These are phyloP conservation scores for Fusarium guadeloupense DNA, from an alignment of 2,329 filamentous ascomycete genomes.

Conservation along the genomic window DNA sequence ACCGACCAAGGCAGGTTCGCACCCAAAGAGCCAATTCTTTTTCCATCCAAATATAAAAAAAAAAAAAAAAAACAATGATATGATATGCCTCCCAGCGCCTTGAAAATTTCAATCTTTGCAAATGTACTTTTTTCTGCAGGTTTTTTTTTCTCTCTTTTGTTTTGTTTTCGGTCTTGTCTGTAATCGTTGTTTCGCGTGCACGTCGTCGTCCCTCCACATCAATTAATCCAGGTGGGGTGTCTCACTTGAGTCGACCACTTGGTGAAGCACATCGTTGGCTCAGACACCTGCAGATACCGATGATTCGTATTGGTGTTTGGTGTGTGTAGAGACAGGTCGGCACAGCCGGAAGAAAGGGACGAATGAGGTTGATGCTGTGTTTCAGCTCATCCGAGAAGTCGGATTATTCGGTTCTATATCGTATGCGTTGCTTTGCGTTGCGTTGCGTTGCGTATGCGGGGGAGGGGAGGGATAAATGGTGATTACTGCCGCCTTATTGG, in stretches of 20 bases:
- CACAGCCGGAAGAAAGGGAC: conserved; percentile 13
- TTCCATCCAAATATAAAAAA: conserved; percentile 19
- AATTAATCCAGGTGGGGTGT: conserved; percentile 29
- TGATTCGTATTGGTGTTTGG: not conserved
- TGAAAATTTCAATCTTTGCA: conserved; percentile 26
- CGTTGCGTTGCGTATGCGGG: too few relatives aligned
- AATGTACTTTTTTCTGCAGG: conserved; percentile 18
- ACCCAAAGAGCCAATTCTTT: conserved; percentile 40
- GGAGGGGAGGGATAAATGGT: not conserved
- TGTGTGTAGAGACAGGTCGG: conserved; percentile 6
- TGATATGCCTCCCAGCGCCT: conserved; percentile 27
- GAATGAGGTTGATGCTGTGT: conserved; percentile 6
- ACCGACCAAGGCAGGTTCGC: conserved; percentile 38
- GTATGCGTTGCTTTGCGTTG: too few relatives aligned
- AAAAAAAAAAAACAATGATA: too few relatives aligned
- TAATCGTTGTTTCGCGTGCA: conserved; percentile 29
- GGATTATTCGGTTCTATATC: conserved; percentile 23
- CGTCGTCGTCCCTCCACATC: conserved; percentile 10
- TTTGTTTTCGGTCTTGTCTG: conserved; percentile 25
- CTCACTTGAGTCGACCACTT: conserved; percentile 25
- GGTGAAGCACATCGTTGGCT: conserved; percentile 16
- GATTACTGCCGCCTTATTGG: conserved; percentile 20
- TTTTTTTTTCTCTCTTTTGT: conserved; percentile 13
- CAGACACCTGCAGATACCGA: conserved; percentile 18
- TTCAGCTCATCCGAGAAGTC: conserved; percentile 23